Evolutionary conservation across 352 stramenopile species (phyloP).

Genomic region (Phytophthora uliginosa): DNA sequence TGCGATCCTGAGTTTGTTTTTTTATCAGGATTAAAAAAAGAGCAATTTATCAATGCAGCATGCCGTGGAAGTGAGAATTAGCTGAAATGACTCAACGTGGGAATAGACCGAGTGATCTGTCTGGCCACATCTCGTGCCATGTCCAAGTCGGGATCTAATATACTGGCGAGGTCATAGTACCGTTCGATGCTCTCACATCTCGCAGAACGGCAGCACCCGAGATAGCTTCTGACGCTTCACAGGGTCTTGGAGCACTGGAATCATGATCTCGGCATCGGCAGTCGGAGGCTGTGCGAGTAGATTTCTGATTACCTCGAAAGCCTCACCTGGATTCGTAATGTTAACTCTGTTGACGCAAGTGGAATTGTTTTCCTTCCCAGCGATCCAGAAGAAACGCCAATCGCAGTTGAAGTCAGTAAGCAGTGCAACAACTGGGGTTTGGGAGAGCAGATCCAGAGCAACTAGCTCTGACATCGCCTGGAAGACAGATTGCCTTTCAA

Average conservation of each 20-base stretch:
- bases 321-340: slow-evolving; percentile 29
- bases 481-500: slow-evolving; percentile 36
- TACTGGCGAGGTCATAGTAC: slow-evolving; percentile 45
- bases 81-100: no score
- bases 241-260: slow-evolving; percentile 25
- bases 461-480: slow-evolving; percentile 57
- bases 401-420: slow-evolving; percentile 46
- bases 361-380: slow-evolving; percentile 29
- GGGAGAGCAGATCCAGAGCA: slow-evolving; percentile 50
- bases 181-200: slow-evolving; percentile 36
- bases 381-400: slow-evolving; percentile 60
- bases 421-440: slow-evolving; percentile 52
- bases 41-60: no score
- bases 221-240: slow-evolving; percentile 45
- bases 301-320: slow-evolving; percentile 44
- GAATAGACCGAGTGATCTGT: no score
- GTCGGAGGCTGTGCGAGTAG: slow-evolving; percentile 17
- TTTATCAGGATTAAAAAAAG: no score
- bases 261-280: slow-evolving; percentile 4
- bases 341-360: slow-evolving; percentile 32
- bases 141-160: slow-evolving; percentile 37
- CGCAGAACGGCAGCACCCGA: slow-evolving; percentile 20
- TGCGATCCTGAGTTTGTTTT: no score
- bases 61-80: no score
- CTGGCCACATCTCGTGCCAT: slow-evolving; percentile 31